Conservation (phyloP, 352 stramenopile genomes). For the Pythium grandisporangium region DNA sequence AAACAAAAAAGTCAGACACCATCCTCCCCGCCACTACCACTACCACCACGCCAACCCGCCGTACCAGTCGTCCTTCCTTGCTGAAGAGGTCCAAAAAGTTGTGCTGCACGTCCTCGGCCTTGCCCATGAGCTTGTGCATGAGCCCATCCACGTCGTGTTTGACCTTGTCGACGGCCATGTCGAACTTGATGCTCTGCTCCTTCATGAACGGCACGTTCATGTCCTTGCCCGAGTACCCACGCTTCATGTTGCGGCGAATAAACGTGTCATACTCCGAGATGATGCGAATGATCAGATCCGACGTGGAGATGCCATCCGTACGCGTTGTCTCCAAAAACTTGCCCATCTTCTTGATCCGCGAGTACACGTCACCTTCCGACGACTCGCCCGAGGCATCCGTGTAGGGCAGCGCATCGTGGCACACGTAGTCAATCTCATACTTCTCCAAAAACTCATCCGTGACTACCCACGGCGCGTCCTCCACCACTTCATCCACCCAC, state of each 20-base stretch:
- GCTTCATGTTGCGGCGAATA: conserved; percentile 83
- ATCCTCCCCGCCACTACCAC: background rate
- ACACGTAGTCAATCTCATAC: conserved; percentile 86
- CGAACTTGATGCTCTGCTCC: conserved; percentile 83
- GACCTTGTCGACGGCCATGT: conserved; percentile 80
- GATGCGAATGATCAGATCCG: conserved; percentile 86
- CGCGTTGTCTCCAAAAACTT: conserved; percentile 80
- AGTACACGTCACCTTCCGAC: conserved; percentile 76
- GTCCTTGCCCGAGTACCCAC: conserved; percentile 86
- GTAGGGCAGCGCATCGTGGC: conserved; percentile 84
- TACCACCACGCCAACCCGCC: conserved; percentile 2
- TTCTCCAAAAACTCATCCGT: conserved; percentile 78
- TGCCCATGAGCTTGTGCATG: conserved; percentile 70
- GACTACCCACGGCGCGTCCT: conserved; percentile 83
- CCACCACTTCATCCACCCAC: conserved; percentile 84
- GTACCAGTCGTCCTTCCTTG: conserved; percentile 65
- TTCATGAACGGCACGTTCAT: conserved; percentile 90
- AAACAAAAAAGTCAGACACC: background rate
- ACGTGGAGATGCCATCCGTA: conserved; percentile 86
- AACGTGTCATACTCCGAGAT: conserved; percentile 90
- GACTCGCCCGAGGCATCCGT: conserved; percentile 61
- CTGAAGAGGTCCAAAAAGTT: conserved; percentile 71
- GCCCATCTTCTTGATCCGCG: conserved; percentile 80
- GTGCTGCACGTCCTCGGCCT: conserved; percentile 75
- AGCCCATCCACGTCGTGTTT: conserved; percentile 71